These are phyloP conservation scores for Fusarium staphyleae DNA, from an alignment of 2,329 filamentous ascomycete species.

Conservation along the genomic window DNA sequence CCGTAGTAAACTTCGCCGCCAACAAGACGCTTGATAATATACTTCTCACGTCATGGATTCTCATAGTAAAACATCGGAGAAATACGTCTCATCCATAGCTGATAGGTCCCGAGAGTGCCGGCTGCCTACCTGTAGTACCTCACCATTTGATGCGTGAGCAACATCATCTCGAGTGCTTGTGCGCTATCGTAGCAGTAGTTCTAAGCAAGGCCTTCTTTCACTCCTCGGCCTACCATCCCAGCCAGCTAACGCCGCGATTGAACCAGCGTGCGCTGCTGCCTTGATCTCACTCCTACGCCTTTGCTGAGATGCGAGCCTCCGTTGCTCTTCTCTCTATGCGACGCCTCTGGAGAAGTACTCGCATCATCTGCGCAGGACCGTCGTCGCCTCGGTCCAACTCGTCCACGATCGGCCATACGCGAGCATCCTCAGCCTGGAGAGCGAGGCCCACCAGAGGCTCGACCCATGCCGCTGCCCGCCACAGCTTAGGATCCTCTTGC, in stretches of 20 bases:
- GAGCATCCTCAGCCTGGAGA: conserved; percentile 41
- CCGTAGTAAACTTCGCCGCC: not conserved
- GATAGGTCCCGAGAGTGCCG: not conserved
- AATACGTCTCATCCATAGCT: conserved; percentile 3
- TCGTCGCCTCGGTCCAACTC: conserved; percentile 34
- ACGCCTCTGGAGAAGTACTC: conserved; percentile 37
- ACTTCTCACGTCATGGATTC: conserved; percentile 18
- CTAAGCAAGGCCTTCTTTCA: not conserved
- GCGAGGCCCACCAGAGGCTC: conserved; percentile 40
- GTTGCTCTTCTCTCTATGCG: conserved; percentile 33
- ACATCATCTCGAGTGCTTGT: not conserved
- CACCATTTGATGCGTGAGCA: not conserved
- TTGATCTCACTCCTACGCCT: no score
- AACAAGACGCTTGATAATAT: not conserved
- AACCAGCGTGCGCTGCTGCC: no score
- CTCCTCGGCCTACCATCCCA: not conserved
- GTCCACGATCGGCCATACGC: conserved; percentile 47
- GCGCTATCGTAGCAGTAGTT: not conserved
- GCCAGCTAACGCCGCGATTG: not conserved
- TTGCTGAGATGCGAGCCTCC: not conserved
- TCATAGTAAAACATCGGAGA: conserved; percentile 1
- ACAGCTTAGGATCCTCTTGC: conserved; percentile 1
- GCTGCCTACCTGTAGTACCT: conserved; percentile 16
- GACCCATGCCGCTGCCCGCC: conserved; percentile 39
- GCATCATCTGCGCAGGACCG: conserved; percentile 31